A percentile compares a stretch with the other conserved stretches of the same genome.
Evolutionary conservation across 768 basidiomycete species (phyloP).

Genomic region (Hygrocybe coccinea): DNA sequence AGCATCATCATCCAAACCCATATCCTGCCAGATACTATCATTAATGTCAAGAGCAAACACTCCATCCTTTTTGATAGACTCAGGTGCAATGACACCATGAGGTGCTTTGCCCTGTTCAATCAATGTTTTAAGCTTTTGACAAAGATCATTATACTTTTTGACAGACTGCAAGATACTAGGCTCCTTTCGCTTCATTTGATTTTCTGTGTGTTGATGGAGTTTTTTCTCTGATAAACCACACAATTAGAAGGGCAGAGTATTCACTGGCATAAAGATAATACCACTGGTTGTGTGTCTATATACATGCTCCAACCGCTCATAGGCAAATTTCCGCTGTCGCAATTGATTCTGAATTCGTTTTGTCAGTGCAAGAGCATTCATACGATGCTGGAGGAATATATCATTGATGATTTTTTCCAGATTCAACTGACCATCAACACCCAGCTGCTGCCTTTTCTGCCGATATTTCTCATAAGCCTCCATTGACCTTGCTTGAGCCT

Average conservation of each 20-base stretch:
- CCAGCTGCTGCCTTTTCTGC: not conserved
- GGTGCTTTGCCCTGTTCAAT: constrained; percentile 19
- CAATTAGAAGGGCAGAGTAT: too few relatives aligned
- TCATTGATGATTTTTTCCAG: not conserved
- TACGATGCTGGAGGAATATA: not conserved
- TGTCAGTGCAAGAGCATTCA: not conserved
- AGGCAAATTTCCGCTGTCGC: not conserved
- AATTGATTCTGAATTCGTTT: not conserved
- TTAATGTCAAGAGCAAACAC: constrained; percentile 27
- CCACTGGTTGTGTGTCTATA: not conserved
- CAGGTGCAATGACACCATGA: constrained; percentile 12
- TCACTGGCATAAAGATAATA: too few relatives aligned
- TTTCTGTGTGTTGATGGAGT: not conserved
- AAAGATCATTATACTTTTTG: constrained; percentile 19
- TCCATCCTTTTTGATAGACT: constrained; percentile 12
- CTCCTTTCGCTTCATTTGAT: not conserved
- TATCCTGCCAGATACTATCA: constrained; percentile 29
- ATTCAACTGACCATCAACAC: not conserved
- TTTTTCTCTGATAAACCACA: not conserved
- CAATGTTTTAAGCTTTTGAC: constrained; percentile 14
- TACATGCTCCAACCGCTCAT: not conserved
- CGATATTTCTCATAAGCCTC: not conserved
- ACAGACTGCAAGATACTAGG: constrained; percentile 13
- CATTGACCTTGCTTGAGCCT: not conserved
- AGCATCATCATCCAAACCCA: constrained; percentile 15